Evolutionary conservation across 257 asterid species (phyloP).

Genomic region (Penstemon eatonii): DNA sequence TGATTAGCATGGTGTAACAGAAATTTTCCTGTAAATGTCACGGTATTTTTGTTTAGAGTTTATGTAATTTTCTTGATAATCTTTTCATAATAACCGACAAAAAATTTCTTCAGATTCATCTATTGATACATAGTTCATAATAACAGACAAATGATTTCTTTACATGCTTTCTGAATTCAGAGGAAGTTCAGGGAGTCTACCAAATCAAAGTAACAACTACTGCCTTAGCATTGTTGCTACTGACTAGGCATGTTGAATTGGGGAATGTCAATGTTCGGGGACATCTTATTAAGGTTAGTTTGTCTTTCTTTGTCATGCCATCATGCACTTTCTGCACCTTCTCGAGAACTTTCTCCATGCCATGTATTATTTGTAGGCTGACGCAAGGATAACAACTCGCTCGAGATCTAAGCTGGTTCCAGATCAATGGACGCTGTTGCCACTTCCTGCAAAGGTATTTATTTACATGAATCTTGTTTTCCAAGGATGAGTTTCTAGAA

Average conservation of each 20-base stretch:
- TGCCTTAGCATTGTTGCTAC: slow-evolving; percentile 80
- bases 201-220: slow-evolving; percentile 90
- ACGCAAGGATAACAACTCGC: slow-evolving; percentile 85
- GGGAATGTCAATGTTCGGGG: slow-evolving; percentile 71
- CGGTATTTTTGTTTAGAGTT: too few relatives aligned
- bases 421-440: slow-evolving; percentile 77
- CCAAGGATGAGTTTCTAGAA: slow-evolving; percentile 6
- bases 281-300: slow-evolving; percentile 68
- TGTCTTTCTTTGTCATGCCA: slow-evolving; percentile 17
- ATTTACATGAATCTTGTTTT: slow-evolving; percentile 3
- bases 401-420: slow-evolving; percentile 80
- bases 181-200: slow-evolving; percentile 93
- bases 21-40: slow-evolving; percentile 1
- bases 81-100: not conserved
- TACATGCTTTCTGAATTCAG: slow-evolving; percentile 44
- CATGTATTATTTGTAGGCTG: slow-evolving; percentile 48
- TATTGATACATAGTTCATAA: not conserved
- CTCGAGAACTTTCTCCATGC: slow-evolving; percentile 24
- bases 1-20: slow-evolving; percentile 4
- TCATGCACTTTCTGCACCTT: not conserved
- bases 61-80: not conserved
- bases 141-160: slow-evolving; percentile 21
- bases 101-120: not conserved
- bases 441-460: slow-evolving; percentile 83
- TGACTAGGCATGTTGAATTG: slow-evolving; percentile 72